Base-by-base conservation (phyloP, 2,329 filamentous ascomycete genomes). In the Aschersonia sp. region DNA sequence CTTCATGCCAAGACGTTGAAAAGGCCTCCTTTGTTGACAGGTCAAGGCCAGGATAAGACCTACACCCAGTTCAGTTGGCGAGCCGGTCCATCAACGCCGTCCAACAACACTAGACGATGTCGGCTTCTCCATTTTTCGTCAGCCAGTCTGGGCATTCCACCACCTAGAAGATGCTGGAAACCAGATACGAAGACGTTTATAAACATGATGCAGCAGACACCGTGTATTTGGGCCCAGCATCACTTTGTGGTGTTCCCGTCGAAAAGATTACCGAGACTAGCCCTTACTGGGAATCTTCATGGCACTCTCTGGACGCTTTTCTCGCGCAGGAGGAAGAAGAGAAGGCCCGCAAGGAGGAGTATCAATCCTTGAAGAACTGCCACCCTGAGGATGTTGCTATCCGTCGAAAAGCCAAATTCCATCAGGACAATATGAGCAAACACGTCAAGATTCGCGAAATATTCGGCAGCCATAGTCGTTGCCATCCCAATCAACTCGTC, bases 401-500 rank as follows among this genome's bases (percentile, higher is more conserved):
- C 29, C 42, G 43, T 2, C 47, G 49, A 4, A 47, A 44, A 4
- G 32, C 50, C 32, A 63, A 63, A 45, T 42, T 55, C 0, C 58
- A 58, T 37, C 48, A 51, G 8, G 59, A 64, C 43, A 64, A 61
- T 6, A 58, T 62, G 22, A 59, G 56, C 39, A 65, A 61, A 42
- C 60, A 61, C 14, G 53, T 54, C 4, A 63, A 62, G 37, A 63
- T 65, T 29, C 52, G 58, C 4, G 55, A 65, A 29, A 58, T 65
- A 3, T 68, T 68, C 45, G 59, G 61, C 0, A 46, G 49, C 0
- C 46, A 51, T 1, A 53, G 55, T 2, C 40, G 41, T 0, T 60
- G 64, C 9, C 66, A 68, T 42, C 65, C 65, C 0, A 68, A 68
- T 42, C 65, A 67, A 41, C 47, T 68, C 0, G 55, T 65, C 1